These are phyloP conservation scores for Ustilago vetiveriae DNA, from an alignment of 1,284 basidiomycete species.

Conservation along the genomic window DNA sequence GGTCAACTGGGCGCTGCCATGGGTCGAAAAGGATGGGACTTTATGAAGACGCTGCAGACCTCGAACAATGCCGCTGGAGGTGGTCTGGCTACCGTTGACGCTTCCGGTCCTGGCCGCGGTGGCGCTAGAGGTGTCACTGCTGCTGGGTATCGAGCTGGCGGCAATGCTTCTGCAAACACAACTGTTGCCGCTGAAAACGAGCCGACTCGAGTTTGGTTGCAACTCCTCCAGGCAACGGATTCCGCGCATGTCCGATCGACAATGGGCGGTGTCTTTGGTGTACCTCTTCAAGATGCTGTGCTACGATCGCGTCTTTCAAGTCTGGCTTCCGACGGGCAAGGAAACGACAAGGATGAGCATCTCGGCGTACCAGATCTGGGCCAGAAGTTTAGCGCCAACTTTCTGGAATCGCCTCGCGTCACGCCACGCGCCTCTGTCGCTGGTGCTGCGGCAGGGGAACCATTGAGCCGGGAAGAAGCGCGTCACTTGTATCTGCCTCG, in stretches of 20 bases:
- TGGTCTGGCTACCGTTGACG: not conserved
- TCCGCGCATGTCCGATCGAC: not conserved
- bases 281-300: constrained; percentile 55
- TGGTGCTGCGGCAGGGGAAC: constrained; percentile 1
- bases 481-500: constrained; percentile 51
- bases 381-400: constrained; percentile 26
- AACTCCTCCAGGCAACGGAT: constrained; percentile 17
- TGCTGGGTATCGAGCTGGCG: not conserved
- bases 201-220: constrained; percentile 46
- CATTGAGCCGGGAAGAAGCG: constrained; percentile 42
- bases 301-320: constrained; percentile 40
- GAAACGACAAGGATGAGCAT: constrained; percentile 12
- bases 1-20: constrained; percentile 53
- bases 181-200: constrained; percentile 34
- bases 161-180: not conserved
- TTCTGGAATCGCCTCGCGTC: constrained; percentile 23
- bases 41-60: constrained; percentile 42
- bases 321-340: not conserved
- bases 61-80: constrained; percentile 7
- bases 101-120: too few species aligned
- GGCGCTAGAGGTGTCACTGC: too few species aligned
- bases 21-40: constrained; percentile 54
- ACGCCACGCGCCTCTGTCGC: constrained; percentile 28
- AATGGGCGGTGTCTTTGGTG: constrained; percentile 46
- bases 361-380: constrained; percentile 45